A percentile compares a stretch with the other conserved stretches of the same genome.
These are phyloP conservation scores for Phyllosticta citriasiana DNA, from an alignment of 2,329 filamentous ascomycete species.

Conservation along the genomic window DNA sequence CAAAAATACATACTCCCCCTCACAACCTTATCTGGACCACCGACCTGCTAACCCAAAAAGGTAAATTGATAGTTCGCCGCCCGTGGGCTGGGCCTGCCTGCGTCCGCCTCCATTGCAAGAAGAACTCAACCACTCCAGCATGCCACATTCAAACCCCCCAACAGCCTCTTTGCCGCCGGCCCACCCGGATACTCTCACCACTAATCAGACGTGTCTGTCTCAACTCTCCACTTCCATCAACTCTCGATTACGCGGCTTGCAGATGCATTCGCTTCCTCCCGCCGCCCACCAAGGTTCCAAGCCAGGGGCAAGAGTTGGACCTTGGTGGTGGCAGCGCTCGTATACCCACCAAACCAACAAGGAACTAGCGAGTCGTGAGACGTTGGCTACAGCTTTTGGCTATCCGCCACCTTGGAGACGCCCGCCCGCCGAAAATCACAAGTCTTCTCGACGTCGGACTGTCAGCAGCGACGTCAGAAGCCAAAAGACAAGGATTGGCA, in stretches of 20 bases:
- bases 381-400: background rate
- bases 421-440: background rate
- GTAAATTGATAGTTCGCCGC: background rate
- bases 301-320: background rate
- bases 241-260: background rate
- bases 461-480: background rate
- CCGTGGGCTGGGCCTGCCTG: background rate
- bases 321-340: background rate
- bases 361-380: background rate
- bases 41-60: background rate
- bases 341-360: background rate
- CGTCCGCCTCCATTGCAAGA: background rate
- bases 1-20: background rate
- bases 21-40: background rate
- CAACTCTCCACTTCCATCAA: background rate
- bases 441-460: background rate
- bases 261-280: background rate
- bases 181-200: background rate
- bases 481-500: background rate
- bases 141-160: background rate
- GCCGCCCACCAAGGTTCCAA: background rate
- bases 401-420: background rate
- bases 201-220: no score
- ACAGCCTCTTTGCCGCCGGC: background rate
- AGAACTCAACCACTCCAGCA: background rate